Evolutionary conservation across 2,329 filamentous ascomycete genomes (phyloP).

Genomic region (Calonectria pseudoturangicola): DNA sequence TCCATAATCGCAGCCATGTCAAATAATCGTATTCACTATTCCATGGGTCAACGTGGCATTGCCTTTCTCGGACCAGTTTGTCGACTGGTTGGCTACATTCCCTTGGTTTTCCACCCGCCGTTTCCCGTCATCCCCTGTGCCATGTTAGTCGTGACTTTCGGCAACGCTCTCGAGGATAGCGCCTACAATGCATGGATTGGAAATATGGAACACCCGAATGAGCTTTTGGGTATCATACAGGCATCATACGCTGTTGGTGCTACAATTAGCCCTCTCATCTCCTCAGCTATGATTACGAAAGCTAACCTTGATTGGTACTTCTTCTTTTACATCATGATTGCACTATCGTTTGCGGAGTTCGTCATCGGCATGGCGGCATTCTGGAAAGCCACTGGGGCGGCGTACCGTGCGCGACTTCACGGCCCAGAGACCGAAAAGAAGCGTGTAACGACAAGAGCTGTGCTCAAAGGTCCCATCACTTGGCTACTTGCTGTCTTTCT

Average conservation of each 20-base stretch:
- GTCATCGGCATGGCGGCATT: not conserved
- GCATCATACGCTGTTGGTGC: not conserved
- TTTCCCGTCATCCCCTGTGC: conserved; percentile 3
- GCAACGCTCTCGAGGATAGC: conserved; percentile 1
- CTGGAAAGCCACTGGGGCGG: conserved; percentile 2
- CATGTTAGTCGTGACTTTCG: not conserved
- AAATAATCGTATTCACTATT: conserved; percentile 3
- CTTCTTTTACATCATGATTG: conserved; percentile 19
- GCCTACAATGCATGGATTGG: conserved; percentile 20
- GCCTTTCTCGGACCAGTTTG: not conserved
- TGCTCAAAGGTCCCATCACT: not conserved
- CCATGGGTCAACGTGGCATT: conserved; percentile 3
- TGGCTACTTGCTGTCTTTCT: not conserved
- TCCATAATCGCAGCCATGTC: not conserved
- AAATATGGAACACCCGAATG: conserved; percentile 16
- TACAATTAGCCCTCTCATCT: not conserved
- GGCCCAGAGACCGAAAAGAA: not conserved
- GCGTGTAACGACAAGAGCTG: not conserved
- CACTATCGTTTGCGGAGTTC: not conserved
- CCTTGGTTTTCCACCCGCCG: not conserved
- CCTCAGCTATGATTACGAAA: conserved; percentile 2
- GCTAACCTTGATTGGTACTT: conserved; percentile 10
- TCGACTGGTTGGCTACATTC: conserved; percentile 6
- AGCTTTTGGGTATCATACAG: conserved; percentile 5
- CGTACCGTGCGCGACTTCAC: not conserved